These are phyloP conservation scores for maize (Zea mays) DNA, from an alignment of 176 grass and related monocot genomes.

Conservation along the genomic window DNA sequence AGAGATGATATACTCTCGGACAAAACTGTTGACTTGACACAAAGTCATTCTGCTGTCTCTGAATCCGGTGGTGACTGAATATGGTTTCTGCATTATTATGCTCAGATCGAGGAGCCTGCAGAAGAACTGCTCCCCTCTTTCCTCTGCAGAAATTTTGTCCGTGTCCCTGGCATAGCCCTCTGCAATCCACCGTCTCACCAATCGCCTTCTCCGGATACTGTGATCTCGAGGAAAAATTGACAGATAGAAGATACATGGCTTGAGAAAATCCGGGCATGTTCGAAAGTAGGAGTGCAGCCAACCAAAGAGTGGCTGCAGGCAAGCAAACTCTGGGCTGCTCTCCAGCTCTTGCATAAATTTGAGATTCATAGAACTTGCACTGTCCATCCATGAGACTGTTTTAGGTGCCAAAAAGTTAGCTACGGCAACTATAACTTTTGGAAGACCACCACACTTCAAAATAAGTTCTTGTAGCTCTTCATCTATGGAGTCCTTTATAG, in stretches of 20 bases:
- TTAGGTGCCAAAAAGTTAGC: not conserved
- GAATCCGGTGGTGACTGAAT: not conserved
- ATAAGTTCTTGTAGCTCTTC: not conserved
- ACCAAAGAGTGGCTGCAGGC: not conserved
- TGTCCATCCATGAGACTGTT: not conserved
- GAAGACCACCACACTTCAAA: not conserved
- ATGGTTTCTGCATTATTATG: not conserved
- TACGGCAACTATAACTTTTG: not conserved
- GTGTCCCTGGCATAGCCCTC: not conserved
- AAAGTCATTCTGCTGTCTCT: not conserved
- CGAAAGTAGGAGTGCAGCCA: not conserved
- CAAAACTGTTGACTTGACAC: not conserved
- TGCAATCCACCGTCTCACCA: conserved; percentile 1
- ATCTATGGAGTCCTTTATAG: not conserved
- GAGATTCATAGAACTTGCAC: not conserved
- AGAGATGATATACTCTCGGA: not conserved
- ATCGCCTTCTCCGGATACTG: not conserved
- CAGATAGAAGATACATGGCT: conserved; percentile 3
- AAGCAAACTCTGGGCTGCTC: not conserved
- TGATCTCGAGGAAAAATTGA: not conserved
- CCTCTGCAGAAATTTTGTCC: not conserved
- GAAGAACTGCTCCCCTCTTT: not conserved
- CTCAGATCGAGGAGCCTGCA: not conserved
- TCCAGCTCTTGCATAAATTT: not conserved
- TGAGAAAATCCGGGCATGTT: not conserved